Evolutionary conservation across 768 basidiomycete genomes (phyloP).

Genomic region (Albatrellus ellisii): DNA sequence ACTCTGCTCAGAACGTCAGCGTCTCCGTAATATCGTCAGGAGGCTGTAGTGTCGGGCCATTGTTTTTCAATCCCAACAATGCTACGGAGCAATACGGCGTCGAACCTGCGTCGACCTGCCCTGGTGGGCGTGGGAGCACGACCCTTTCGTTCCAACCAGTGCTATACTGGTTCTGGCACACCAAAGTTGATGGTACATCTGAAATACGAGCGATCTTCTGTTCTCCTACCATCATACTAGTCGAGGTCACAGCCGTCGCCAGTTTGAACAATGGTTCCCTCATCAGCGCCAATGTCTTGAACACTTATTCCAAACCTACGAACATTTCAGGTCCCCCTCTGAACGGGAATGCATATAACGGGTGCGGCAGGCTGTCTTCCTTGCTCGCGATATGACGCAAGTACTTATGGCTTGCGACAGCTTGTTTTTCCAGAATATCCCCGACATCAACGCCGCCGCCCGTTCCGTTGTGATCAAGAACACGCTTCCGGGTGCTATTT

Average conservation of each 20-base stretch:
- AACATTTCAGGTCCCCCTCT: constrained; percentile 37
- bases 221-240: constrained; percentile 32
- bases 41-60: constrained; percentile 28
- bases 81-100: constrained; percentile 40
- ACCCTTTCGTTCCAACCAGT: constrained; percentile 36
- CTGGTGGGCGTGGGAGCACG: constrained; percentile 17
- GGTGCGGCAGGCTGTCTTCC: constrained; percentile 29
- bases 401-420: neutral
- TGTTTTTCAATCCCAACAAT: constrained; percentile 25
- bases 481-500: constrained; percentile 51
- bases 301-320: constrained; percentile 25
- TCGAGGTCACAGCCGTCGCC: constrained; percentile 29
- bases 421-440: constrained; percentile 9
- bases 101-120: constrained; percentile 21
- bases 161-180: constrained; percentile 54
- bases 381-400: neutral
- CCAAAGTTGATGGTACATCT: constrained; percentile 17
- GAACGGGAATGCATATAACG: constrained; percentile 42
- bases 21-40: constrained; percentile 32
- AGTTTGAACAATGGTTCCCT: constrained; percentile 31
- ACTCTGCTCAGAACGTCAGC: constrained; percentile 22
- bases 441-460: constrained; percentile 35
- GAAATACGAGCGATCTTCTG: constrained; percentile 43
- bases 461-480: constrained; percentile 34
- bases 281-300: constrained; percentile 22